Percentiles rank a stretch among this genome's conserved stretches.
Conservation (phyloP, 371 early-diverging fungal species). For the Entomophthora muscae region DNA sequence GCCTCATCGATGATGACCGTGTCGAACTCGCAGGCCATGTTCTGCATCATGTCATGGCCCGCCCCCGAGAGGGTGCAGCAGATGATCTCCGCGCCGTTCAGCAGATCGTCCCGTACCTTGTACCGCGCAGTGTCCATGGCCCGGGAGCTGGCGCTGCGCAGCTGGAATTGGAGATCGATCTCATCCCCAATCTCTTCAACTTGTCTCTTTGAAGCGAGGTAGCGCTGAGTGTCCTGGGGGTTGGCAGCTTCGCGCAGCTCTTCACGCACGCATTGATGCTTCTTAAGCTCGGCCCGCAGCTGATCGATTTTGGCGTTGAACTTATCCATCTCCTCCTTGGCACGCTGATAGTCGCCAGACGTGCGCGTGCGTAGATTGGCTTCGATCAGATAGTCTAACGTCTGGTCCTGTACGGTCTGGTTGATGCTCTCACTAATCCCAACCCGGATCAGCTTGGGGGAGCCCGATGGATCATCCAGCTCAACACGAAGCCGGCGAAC, state of each 20-base stretch:
- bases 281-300: constrained; percentile 13
- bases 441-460: constrained; percentile 65
- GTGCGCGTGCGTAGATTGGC: constrained; percentile 21
- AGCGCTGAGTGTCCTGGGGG: neutral
- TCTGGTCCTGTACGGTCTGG: constrained; percentile 44
- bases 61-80: constrained; percentile 72
- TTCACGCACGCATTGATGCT: constrained; percentile 2
- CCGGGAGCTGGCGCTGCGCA: constrained; percentile 21
- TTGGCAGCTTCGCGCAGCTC: neutral
- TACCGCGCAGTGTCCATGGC: constrained; percentile 29
- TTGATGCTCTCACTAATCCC: constrained; percentile 61
- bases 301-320: constrained; percentile 13
- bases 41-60: constrained; percentile 65
- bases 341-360: constrained; percentile 6
- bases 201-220: constrained; percentile 11
- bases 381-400: constrained; percentile 40
- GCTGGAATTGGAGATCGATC: constrained; percentile 23
- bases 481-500: constrained; percentile 62
- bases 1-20: constrained; percentile 96
- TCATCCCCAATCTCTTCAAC: constrained; percentile 2
- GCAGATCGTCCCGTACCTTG: constrained; percentile 40
- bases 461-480: constrained; percentile 28
- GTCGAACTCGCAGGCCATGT: constrained; percentile 39
- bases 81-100: constrained; percentile 47
- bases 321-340: constrained; percentile 15